These are phyloP conservation scores for Fusarium lateritium DNA, from an alignment of 2,329 filamentous ascomycete genomes.

Conservation along the genomic window DNA sequence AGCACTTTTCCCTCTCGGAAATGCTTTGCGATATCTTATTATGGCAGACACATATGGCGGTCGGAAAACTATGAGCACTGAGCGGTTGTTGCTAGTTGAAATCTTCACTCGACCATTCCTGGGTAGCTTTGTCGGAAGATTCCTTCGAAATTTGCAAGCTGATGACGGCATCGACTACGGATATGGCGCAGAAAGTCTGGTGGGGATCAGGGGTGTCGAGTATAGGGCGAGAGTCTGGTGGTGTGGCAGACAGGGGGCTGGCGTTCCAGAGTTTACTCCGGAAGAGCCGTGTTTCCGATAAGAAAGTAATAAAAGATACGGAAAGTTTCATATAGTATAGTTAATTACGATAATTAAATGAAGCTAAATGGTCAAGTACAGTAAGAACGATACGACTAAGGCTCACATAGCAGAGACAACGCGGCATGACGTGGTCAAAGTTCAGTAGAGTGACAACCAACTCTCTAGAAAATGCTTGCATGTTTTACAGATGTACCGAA, in stretches of 20 bases:
- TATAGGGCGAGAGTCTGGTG: conserved; percentile 32
- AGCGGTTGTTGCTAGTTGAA: conserved; percentile 2
- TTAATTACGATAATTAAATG: too few relatives aligned
- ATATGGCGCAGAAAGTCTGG: neutral
- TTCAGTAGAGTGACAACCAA: too few relatives aligned
- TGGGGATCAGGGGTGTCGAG: conserved; percentile 19
- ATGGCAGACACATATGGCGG: conserved; percentile 18
- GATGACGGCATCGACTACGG: conserved; percentile 28
- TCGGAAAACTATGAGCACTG: neutral
- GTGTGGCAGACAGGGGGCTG: conserved; percentile 19
- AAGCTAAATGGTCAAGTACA: too few relatives aligned
- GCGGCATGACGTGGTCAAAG: too few relatives aligned
- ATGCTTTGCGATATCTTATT: conserved; percentile 21
- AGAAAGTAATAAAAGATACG: too few relatives aligned
- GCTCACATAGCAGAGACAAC: too few relatives aligned
- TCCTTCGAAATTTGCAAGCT: conserved; percentile 8
- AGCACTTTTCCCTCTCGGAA: conserved; percentile 14
- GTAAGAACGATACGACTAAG: too few relatives aligned
- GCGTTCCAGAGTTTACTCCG: neutral
- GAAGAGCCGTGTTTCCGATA: neutral
- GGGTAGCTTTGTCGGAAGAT: conserved; percentile 19
- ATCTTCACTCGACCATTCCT: conserved; percentile 18
- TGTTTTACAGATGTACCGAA: too few relatives aligned
- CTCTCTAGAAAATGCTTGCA: too few relatives aligned
- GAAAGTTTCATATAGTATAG: too few relatives aligned